Base-by-base conservation (phyloP, 208 protist genomes). In the Leptomonas pyrrhocoris region DNA sequence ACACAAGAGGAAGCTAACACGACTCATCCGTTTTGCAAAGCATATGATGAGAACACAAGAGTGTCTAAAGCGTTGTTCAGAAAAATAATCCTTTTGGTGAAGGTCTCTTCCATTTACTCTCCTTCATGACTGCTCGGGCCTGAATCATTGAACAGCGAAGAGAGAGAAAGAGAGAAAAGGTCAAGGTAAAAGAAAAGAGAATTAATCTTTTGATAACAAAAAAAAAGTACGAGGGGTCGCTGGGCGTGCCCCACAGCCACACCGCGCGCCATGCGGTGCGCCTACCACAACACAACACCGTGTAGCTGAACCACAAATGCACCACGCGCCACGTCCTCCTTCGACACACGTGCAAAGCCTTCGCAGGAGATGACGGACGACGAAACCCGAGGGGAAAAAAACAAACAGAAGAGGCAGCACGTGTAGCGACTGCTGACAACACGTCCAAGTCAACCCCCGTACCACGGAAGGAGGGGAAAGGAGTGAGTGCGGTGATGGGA, bases 201-300 rank as follows among this genome's bases (percentile, higher is more conserved):
- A 23, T 62, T 48, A 62, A 6, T 27, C 34, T 59, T 59, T 59
- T 59, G 55, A 59, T 42, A 16, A 59, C 12, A 30, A 30, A 38
- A 13, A 38, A 30, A 30, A 38, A 13, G 31, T 12, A n/a, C 48
- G 21, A 30, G 7, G 48, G 21, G 21, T n/a, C 48, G 48, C n/a
- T n/a, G 18, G 12, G 45, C 45, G 45, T 49, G 45, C 23, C 48
- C 21, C 15, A 15, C 49, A 28, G 8, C 3, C 34, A 9, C 34
- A 3, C 34, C 34, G 9, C 34, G 34, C 34, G n/a, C 34, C 34
- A 38, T 38, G 34, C 34, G 3, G 34, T 9, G 9, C 21, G 25
- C 49, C 13, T 12, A 23, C 7, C 49, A 53, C 12, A 30, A 30
- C 49, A 53, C 49, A 53, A 3, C 34, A 38, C 34, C 34, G 3